Base-by-base conservation (phyloP, 495 filamentous ascomycete genomes). In the Xylaria venustula region DNA sequence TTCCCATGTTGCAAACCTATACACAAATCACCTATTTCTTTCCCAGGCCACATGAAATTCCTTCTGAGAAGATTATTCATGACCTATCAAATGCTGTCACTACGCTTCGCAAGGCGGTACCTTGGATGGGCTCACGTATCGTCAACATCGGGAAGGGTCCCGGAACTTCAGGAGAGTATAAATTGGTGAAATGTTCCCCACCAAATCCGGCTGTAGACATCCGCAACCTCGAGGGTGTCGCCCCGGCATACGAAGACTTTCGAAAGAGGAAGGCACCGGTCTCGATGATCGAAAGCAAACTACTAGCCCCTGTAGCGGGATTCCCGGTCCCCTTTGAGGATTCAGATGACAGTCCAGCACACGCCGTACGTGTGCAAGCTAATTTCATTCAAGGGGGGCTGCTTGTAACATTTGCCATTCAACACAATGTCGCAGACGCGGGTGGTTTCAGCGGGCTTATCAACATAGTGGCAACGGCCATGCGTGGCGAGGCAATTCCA, bases 381-480 rank as follows among this genome's bases (percentile, higher is more conserved):
- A 78, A 60, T 50, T 70, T 76, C 46, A 65, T 82, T 32, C 60
- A 65, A 15, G 76, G 71, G 7, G 64, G 64, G 23, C 6, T 67
- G 46, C 15, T 67, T 3, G n/a, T 67, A 17, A 45, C 46, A 17
- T 64, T 72, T 14, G 70, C 68, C 7, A 67, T 66, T 7, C 75
- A 80, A 48, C 78, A 82, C 64, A 79, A 78, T 42, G 71, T 77
- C 46, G 61, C 73, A 20, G 77, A 80, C 41, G 74, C 66, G 1
- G 71, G 63, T 1, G 77, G 78, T 0, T 64, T 75, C 40, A 70
- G 75, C 52, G 67, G 73, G 22, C 63, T 76, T 48, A 56, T 72
- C 17, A 61, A 68, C 0, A 58, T 80, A 12, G 51, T 82, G 1
- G 67, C 77, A 0, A 71, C 41, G 1, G 65, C 59, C 0, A 64